A percentile compares a stretch with the other conserved stretches of the same genome.
phyloP scores from a whole-genome alignment of 2,329 filamentous ascomycete genomes.

The Aspergillus eucalypticola region DNA sequence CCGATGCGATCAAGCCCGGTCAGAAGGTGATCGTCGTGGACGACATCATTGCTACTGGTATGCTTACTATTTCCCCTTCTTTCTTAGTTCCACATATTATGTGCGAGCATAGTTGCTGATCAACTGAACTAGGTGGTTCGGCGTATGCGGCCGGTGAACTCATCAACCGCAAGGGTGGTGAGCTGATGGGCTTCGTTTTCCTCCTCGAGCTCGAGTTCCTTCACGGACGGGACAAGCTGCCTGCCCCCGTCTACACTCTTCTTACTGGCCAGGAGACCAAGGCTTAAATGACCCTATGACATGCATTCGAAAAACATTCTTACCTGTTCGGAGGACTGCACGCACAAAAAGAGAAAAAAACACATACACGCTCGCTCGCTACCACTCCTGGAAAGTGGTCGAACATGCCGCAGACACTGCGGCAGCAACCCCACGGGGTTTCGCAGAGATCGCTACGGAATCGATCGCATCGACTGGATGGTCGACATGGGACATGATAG shows the following conservation, averaged over 20 bases:
- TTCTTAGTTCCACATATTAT: neutral
- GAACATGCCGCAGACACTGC: neutral
- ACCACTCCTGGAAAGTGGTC: neutral
- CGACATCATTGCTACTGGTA: slow-evolving; percentile 98
- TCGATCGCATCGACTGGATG: slow-evolving; percentile 11
- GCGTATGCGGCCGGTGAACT: slow-evolving; percentile 84
- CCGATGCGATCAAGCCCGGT: slow-evolving; percentile 76
- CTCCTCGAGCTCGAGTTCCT: slow-evolving; percentile 94
- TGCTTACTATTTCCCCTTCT: slow-evolving; percentile 31
- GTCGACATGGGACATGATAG: slow-evolving; percentile 1
- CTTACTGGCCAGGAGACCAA: slow-evolving; percentile 62
- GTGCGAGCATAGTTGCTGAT: slow-evolving; percentile 4
- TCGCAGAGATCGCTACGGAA: neutral
- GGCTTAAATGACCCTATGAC: slow-evolving; percentile 12
- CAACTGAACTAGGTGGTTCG: slow-evolving; percentile 70
- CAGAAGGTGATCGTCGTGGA: slow-evolving; percentile 93
- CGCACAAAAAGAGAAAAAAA: slow-evolving; percentile 4
- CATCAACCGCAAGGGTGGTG: slow-evolving; percentile 80
- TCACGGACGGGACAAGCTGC: slow-evolving; percentile 86
- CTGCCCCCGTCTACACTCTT: slow-evolving; percentile 79
- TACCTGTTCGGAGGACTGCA: neutral
- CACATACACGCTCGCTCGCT: neutral
- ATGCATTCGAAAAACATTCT: slow-evolving; percentile 7
- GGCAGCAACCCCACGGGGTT: slow-evolving; percentile 1
- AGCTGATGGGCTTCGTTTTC: slow-evolving; percentile 88